Evolutionary conservation across 768 basidiomycete species (phyloP).

Genomic region (Mycena galopus): DNA sequence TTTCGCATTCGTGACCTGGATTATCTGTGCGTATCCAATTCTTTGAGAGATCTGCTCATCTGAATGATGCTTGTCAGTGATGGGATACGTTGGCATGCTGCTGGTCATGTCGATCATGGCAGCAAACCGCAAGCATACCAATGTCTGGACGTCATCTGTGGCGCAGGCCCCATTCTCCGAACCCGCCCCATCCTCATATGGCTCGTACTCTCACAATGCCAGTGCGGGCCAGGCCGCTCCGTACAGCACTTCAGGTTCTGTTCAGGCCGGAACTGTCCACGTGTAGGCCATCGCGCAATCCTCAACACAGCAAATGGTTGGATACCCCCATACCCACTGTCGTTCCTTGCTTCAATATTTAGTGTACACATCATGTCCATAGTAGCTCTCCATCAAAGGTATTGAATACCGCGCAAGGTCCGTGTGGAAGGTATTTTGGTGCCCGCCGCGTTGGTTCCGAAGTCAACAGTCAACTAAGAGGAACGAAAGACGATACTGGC

Average conservation of each 20-base stretch:
- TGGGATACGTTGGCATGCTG: constrained; percentile 6
- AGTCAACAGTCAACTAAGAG: no score
- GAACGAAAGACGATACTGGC: no score
- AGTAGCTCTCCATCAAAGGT: no score
- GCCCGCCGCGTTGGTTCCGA: no score
- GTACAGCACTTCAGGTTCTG: background rate
- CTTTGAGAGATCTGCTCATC: background rate
- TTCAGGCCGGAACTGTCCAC: constrained; percentile 6
- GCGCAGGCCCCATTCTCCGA: constrained; percentile 8
- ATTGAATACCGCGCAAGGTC: no score
- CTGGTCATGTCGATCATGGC: constrained; percentile 11
- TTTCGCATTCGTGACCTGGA: constrained; percentile 22
- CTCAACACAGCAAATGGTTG: no score
- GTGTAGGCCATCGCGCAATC: background rate
- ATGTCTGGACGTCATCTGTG: constrained; percentile 17
- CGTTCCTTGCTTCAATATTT: no score
- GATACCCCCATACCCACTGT: no score
- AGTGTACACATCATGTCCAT: no score
- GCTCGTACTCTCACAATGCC: background rate
- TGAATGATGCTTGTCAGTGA: background rate
- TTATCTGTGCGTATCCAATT: constrained; percentile 4
- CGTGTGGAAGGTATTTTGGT: no score
- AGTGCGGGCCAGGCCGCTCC: background rate
- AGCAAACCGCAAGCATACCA: constrained; percentile 17
- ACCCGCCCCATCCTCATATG: background rate